Percentiles rank a stretch among this genome's conserved stretches.
Evolutionary conservation across 192 early-diverging fungal genomes (phyloP).

Genomic region (Coemansia sp.): DNA sequence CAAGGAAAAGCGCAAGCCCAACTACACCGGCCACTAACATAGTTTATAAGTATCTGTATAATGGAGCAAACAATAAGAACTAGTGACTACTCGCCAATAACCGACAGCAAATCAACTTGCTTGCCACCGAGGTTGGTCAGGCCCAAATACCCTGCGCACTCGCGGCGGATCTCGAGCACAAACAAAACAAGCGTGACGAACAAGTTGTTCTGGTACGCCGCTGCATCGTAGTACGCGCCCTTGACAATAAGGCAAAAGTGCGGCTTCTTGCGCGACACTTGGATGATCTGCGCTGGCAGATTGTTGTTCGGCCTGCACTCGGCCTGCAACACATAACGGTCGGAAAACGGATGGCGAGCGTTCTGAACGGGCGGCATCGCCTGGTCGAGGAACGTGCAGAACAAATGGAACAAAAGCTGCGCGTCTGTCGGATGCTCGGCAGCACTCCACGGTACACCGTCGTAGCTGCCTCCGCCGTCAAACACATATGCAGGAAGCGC

Average conservation of each 20-base stretch:
- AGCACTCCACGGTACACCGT: slow-evolving; percentile 14
- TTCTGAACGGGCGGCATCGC: slow-evolving; percentile 55
- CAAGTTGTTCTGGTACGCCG: slow-evolving; percentile 51
- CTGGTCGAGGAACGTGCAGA: slow-evolving; percentile 61
- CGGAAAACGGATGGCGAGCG: slow-evolving; percentile 56
- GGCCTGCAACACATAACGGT: slow-evolving; percentile 56
- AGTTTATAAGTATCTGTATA: not conserved
- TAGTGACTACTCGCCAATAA: slow-evolving; percentile 35
- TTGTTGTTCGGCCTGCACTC: slow-evolving; percentile 54
- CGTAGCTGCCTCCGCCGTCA: slow-evolving; percentile 33
- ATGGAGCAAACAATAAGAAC: slow-evolving; percentile 8
- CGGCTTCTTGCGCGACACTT: slow-evolving; percentile 53
- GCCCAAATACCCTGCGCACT: slow-evolving; percentile 59
- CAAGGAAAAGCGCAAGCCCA: slow-evolving; percentile 81
- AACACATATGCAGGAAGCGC: slow-evolving; percentile 45
- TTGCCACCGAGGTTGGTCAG: slow-evolving; percentile 58
- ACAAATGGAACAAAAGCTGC: slow-evolving; percentile 63
- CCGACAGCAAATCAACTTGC: slow-evolving; percentile 55
- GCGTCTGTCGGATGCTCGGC: slow-evolving; percentile 55
- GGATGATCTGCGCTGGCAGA: slow-evolving; percentile 58
- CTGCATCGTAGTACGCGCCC: slow-evolving; percentile 57
- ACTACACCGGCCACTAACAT: slow-evolving; percentile 64
- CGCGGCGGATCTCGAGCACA: slow-evolving; percentile 57
- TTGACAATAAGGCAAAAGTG: slow-evolving; percentile 59
- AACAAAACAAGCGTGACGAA: slow-evolving; percentile 56